Evolutionary conservation across 805 yeast genomes (phyloP).

Genomic region (Hanseniaspora mollemarum): DNA sequence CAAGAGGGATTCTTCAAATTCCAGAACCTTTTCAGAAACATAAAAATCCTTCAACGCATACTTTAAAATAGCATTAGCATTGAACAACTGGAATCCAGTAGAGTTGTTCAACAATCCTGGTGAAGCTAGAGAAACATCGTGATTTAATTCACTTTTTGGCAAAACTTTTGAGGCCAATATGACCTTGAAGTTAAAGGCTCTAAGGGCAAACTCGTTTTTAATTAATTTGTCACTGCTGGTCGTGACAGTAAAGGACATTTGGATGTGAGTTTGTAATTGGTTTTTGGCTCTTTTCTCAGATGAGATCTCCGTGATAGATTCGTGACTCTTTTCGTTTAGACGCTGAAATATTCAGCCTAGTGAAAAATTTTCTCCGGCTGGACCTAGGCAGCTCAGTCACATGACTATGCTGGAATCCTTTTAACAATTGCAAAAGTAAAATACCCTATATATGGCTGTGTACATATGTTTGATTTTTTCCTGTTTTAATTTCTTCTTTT

Average conservation of each 20-base stretch:
- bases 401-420: too few relatives aligned
- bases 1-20: slow-evolving; percentile 21
- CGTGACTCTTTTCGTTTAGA: too few relatives aligned
- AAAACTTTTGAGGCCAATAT: slow-evolving; percentile 27
- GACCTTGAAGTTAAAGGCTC: slow-evolving; percentile 28
- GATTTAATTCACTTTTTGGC: slow-evolving; percentile 26
- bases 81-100: slow-evolving; percentile 37
- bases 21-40: slow-evolving; percentile 26
- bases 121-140: slow-evolving; percentile 17
- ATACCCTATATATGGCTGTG: too few relatives aligned
- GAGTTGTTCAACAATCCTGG: slow-evolving; percentile 22
- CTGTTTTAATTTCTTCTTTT: slow-evolving; percentile 7
- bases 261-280: not conserved
- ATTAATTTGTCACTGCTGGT: slow-evolving; percentile 11
- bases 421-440: too few relatives aligned
- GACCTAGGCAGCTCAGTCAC: too few relatives aligned
- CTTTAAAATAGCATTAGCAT: slow-evolving; percentile 60
- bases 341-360: not conserved
- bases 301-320: not conserved
- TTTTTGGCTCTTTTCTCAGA: too few relatives aligned
- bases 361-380: not conserved
- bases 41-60: slow-evolving; percentile 45
- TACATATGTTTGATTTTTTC: too few relatives aligned
- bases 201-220: slow-evolving; percentile 8
- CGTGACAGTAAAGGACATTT: slow-evolving; percentile 10